Base-by-base conservation (phyloP, 192 early-diverging fungal genomes). In the Umbelopsis isabellina region DNA sequence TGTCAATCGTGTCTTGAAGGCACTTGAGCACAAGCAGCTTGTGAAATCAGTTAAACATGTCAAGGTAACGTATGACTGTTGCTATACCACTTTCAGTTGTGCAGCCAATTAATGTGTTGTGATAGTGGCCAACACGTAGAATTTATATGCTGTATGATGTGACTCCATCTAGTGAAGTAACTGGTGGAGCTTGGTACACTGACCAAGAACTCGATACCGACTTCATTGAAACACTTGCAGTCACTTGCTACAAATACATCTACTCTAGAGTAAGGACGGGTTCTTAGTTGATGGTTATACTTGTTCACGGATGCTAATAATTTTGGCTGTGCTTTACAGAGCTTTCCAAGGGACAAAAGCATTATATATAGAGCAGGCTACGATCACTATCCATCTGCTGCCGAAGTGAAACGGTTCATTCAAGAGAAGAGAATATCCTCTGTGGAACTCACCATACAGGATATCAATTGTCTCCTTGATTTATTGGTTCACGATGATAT, bases 131-230 rank as follows among this genome's bases (percentile, higher is more conserved):
- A 7, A 94, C 91, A 10, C 88, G 90, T 65, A 97, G 95, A 66
- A 82, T 94, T 21, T 97, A 96, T 70, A 96, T 98, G 92, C 83
- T 97, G 11, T 89, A 83, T 69, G 88, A 95, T 50, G 58, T 95
- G 21, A 85, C 86, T 5, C 95, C 95, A 5, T 94, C 92, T 7
- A 84, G 84, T 21, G 95, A 97, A 53, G 83, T 97, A 25, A 96
- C 95, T 15, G 96, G 96, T 69, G 94, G 95, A 11, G 87, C 91
- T 10, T 98, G 92, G 92, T 98, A 93, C 75, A 94, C 92, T 7
- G 94, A 96, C 82, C 89, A 95, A 65, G 93, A 94, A 70, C 80
- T 97, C 72, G 95, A 97, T 83, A 86, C 85, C 5, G 91, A 94
- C 23, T 98, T 97, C 75, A 95, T 97, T 66, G 90, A 95, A 41